phyloP scores from a whole-genome alignment of 306 rosid genomes.

The Mimosa pudica region DNA sequence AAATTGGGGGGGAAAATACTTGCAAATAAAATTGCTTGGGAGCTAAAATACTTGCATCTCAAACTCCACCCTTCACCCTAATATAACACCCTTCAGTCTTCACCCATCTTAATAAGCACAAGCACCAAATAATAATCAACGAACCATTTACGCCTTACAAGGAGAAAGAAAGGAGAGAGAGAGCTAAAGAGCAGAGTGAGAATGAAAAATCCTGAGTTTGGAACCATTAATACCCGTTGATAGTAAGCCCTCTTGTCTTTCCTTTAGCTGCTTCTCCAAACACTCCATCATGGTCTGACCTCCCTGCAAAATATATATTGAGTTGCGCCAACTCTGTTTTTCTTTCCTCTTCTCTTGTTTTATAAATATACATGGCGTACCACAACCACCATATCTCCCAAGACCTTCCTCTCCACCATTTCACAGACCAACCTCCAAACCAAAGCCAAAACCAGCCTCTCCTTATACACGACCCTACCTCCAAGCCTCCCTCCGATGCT shows the following conservation, averaged over 20 bases:
- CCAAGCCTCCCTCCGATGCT: constrained; percentile 53
- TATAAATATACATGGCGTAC: constrained; percentile 75
- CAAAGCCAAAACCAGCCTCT: constrained; percentile 39
- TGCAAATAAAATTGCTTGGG: too few species aligned
- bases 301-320: background rate
- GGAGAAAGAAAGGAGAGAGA: background rate
- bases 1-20: too few species aligned
- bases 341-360: too few species aligned
- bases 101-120: too few species aligned
- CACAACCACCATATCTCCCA: constrained; percentile 70
- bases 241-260: constrained; percentile 23
- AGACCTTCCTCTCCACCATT: constrained; percentile 81
- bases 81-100: too few species aligned
- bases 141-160: too few species aligned
- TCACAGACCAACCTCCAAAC: constrained; percentile 53
- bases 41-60: too few species aligned
- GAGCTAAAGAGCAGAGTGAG: constrained; percentile 39
- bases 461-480: constrained; percentile 46
- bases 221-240: constrained; percentile 31
- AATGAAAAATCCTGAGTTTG: constrained; percentile 5
- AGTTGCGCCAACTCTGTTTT: too few species aligned
- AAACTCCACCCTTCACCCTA: too few species aligned
- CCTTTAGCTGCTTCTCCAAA: constrained; percentile 33
- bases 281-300: constrained; percentile 25
- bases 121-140: background rate